Base-by-base conservation (phyloP, 306 rosid genomes). In the Fagus sylvatica region DNA sequence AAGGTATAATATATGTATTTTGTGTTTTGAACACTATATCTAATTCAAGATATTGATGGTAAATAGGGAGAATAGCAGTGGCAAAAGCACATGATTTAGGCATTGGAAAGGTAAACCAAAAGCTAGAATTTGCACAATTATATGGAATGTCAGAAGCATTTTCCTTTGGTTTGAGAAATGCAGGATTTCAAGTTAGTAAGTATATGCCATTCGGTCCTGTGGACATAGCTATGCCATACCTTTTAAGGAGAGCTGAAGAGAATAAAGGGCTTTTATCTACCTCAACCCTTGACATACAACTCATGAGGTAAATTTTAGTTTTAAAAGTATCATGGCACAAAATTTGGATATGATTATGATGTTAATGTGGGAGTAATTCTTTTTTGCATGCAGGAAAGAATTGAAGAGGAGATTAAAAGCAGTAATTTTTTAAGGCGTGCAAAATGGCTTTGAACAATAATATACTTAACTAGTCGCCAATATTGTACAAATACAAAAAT, bases 111-210 rank as follows among this genome's bases (percentile, higher is more conserved):
- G 91, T 95, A 85, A 84, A 78, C 79, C 84, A 84, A 43, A 95
- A 86, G 85, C 83, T 95, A 1, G 97, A 95, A 75, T 95, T 95
- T 72, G 99, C 99, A 4, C 98, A 93, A 72, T 87, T 95, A 12
- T 84, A 83, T 40, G 99, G 99, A 56, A 95, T 95, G 99, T 84
- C 98, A 4, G 99, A 95, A 43, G 89, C 93, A 16, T 87, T 95
- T 33, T 95, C 99, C 30, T 91, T 80, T 72, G 93, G 91, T 15
- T 74, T 95, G 72, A 85, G 91, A 80, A 90, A 90, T 70, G 96
- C 98, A 70, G 99, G 99, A 74, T 95, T 95, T 79, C 97, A 90
- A 76, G 99, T 95, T 2, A 95, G 99, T 67, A 95, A 95, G 81
- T 95, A 95, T 2, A 89, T 95, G 99, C 98, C 99, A 10, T 95